Conservation (phyloP, 176 grass and related monocot genomes). For the Olyra latifolia region DNA sequence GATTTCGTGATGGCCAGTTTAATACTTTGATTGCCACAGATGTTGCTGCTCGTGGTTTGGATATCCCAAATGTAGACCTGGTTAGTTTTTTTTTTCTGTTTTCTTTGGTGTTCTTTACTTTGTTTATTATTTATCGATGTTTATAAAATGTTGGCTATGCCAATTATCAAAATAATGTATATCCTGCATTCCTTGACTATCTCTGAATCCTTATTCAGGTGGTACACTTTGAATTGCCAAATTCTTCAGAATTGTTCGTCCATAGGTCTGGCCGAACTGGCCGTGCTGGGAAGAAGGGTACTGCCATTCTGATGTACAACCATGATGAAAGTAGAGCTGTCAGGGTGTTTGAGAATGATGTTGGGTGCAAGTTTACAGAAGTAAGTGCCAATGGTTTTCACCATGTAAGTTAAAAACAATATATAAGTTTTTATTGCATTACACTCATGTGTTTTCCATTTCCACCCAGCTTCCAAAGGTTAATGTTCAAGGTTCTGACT, state of each 20-base stretch:
- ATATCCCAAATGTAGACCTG: slow-evolving; percentile 99
- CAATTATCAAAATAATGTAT: slow-evolving; percentile 14
- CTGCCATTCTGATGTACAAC: slow-evolving; percentile 73
- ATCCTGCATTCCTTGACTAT: neutral
- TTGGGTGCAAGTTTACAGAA: slow-evolving; percentile 76
- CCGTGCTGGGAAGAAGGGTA: slow-evolving; percentile 93
- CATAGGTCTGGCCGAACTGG: slow-evolving; percentile 97
- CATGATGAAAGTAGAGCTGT: slow-evolving; percentile 63
- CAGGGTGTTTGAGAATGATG: slow-evolving; percentile 65
- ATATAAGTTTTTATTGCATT: slow-evolving; percentile 6
- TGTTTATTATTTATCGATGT: neutral
- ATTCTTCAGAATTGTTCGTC: slow-evolving; percentile 86
- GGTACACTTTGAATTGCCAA: slow-evolving; percentile 93
- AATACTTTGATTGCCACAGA: slow-evolving; percentile 91
- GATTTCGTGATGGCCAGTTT: slow-evolving; percentile 84
- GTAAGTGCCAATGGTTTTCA: slow-evolving; percentile 35
- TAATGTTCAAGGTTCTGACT: slow-evolving; percentile 61
- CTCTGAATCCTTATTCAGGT: slow-evolving; percentile 47
- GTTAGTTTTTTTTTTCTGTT: slow-evolving; percentile 43
- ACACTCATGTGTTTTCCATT: slow-evolving; percentile 18
- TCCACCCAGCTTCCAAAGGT: slow-evolving; percentile 73
- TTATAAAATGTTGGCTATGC: neutral
- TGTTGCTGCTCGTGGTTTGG: slow-evolving; percentile 93
- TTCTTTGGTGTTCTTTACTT: neutral
- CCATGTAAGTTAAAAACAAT: neutral